Conservation (phyloP, 192 early-diverging fungal species). For the Dispira parvispora region DNA sequence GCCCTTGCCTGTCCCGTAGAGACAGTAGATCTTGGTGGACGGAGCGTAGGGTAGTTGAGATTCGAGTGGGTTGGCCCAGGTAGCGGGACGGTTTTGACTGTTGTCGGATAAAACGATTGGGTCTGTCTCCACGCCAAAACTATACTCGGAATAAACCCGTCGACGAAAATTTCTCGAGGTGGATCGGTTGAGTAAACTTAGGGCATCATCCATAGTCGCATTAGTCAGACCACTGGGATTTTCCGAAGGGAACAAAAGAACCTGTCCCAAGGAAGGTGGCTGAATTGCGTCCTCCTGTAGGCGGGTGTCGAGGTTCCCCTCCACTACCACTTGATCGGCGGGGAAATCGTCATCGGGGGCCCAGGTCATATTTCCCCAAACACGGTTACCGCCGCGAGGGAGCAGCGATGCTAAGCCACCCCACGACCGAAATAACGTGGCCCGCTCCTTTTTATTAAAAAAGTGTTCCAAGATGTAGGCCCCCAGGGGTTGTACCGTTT, state of each 20-base stretch:
- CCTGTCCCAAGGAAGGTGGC: constrained; percentile 29
- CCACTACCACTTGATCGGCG: constrained; percentile 15
- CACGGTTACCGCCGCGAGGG: constrained; percentile 61
- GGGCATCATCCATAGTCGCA: constrained; percentile 19
- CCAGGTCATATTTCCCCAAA: constrained; percentile 50
- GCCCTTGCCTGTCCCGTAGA: constrained; percentile 61
- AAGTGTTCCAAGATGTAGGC: constrained; percentile 71
- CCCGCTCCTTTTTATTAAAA: constrained; percentile 57
- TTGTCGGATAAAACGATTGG: constrained; percentile 38
- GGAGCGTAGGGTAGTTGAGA: constrained; percentile 51
- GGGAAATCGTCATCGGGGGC: constrained; percentile 59
- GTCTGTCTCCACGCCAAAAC: constrained; percentile 41
- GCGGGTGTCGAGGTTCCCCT: constrained; percentile 22
- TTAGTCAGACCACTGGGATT: background rate
- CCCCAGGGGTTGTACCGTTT: constrained; percentile 64
- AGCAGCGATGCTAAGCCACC: constrained; percentile 58
- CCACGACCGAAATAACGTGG: constrained; percentile 66
- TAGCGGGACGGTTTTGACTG: constrained; percentile 32
- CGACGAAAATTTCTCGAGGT: constrained; percentile 28
- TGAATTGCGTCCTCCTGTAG: background rate
- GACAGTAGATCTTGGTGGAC: constrained; percentile 58
- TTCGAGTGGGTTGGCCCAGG: constrained; percentile 69
- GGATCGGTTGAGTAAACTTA: constrained; percentile 34
- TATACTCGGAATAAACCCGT: constrained; percentile 40
- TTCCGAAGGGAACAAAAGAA: constrained; percentile 29